Evolutionary conservation across 73 alveolate species (phyloP).

Genomic region (Paramecium sonneborni): DNA sequence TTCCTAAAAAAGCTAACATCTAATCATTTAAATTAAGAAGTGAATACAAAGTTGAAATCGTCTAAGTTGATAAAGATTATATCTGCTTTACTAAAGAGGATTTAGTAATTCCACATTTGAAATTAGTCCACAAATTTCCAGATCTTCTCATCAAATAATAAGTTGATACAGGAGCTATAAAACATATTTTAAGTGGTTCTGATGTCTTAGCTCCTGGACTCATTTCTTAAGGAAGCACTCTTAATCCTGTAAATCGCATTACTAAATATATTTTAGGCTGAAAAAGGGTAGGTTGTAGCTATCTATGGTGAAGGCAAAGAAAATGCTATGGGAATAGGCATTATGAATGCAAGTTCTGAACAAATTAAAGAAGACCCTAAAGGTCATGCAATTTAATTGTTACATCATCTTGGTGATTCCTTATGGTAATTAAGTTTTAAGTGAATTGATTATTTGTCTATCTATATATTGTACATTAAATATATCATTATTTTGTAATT

Average conservation of each 20-base stretch:
- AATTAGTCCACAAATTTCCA: conserved; percentile 89
- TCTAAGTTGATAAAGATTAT: conserved; percentile 75
- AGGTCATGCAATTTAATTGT: conserved; percentile 79
- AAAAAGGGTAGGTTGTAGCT: conserved; percentile 82
- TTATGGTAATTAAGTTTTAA: conserved; percentile 68
- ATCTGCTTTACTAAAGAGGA: conserved; percentile 82
- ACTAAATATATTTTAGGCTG: conserved; percentile 13
- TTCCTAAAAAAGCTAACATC: conserved; percentile 60
- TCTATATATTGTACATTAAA: neutral
- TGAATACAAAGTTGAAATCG: conserved; percentile 59
- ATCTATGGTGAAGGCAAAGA: conserved; percentile 89
- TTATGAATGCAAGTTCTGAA: conserved; percentile 78
- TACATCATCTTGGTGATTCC: conserved; percentile 73
- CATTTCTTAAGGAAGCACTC: conserved; percentile 78
- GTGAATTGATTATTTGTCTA: neutral
- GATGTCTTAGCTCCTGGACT: conserved; percentile 92
- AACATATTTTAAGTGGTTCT: conserved; percentile 88
- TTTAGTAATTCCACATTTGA: conserved; percentile 83
- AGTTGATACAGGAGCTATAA: conserved; percentile 88
- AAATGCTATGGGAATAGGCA: conserved; percentile 92
- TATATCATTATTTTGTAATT: conserved; percentile 73
- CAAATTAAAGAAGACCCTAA: conserved; percentile 76
- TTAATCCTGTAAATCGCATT: conserved; percentile 46
- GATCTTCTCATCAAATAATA: conserved; percentile 80
- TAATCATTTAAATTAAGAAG: conserved; percentile 21